Evolutionary conservation across 2,329 filamentous ascomycete species (phyloP).

Genomic region (Penicillium sp.): DNA sequence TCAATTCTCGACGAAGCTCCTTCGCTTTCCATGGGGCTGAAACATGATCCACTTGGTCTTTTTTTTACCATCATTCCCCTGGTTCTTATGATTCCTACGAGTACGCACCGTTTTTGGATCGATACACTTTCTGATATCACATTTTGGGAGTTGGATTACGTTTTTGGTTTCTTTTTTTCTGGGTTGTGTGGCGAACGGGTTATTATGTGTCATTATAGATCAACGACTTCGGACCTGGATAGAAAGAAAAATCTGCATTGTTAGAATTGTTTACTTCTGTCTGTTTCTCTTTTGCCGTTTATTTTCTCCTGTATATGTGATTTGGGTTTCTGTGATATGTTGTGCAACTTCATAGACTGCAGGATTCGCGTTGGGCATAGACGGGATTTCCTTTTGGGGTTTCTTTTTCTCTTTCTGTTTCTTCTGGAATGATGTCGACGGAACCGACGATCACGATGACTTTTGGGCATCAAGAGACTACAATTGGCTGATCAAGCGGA

Average conservation of each 20-base stretch:
- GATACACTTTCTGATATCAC: not conserved
- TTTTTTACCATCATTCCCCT: not conserved
- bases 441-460: not conserved
- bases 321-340: not conserved
- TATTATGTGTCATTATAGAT: too few relatives aligned
- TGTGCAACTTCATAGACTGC: not conserved
- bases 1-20: too few relatives aligned
- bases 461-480: not conserved
- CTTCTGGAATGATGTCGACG: too few relatives aligned
- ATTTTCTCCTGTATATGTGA: not conserved
- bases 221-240: too few relatives aligned
- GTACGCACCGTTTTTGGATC: too few relatives aligned
- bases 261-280: too few relatives aligned
- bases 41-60: too few relatives aligned
- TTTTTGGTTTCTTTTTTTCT: not conserved
- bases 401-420: too few relatives aligned
- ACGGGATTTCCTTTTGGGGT: conserved; percentile 1
- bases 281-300: not conserved
- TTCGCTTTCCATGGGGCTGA: too few relatives aligned
- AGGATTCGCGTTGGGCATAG: conserved; percentile 3
- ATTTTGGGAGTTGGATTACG: not conserved
- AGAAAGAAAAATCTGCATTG: too few relatives aligned
- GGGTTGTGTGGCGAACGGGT: too few relatives aligned
- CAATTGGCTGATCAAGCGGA: too few relatives aligned
- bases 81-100: not conserved